Percentiles rank a stretch among this genome's conserved stretches.
phyloP scores from a whole-genome alignment of 257 asterid genomes.

The Scutellaria minor region DNA sequence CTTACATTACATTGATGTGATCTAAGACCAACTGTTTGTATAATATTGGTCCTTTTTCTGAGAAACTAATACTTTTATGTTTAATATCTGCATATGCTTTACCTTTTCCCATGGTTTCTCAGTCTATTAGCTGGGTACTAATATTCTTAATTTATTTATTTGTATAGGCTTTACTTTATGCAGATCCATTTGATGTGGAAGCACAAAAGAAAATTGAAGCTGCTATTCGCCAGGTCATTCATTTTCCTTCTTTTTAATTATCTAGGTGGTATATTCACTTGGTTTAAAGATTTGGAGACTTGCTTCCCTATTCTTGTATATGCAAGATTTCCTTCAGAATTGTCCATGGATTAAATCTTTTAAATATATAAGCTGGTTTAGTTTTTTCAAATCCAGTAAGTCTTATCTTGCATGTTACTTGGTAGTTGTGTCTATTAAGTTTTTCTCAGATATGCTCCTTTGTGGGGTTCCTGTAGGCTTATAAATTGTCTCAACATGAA shows the following conservation, averaged over 20 bases:
- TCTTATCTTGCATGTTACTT: constrained; percentile 12
- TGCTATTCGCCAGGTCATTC: constrained; percentile 82
- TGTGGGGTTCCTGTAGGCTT: background rate
- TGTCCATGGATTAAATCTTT: constrained; percentile 18
- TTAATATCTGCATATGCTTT: background rate
- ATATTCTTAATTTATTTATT: constrained; percentile 14
- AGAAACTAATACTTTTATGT: constrained; percentile 2
- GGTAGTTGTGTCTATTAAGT: constrained; percentile 13
- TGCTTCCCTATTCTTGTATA: constrained; percentile 14
- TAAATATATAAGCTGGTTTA: background rate
- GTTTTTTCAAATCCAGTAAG: constrained; percentile 5
- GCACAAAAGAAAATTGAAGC: constrained; percentile 97
- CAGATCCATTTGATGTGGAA: constrained; percentile 99
- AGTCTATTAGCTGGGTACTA: constrained; percentile 9
- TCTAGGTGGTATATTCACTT: constrained; percentile 26
- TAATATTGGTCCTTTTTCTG: constrained; percentile 4
- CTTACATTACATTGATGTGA: constrained; percentile 9
- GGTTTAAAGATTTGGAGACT: background rate
- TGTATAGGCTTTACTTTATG: constrained; percentile 77
- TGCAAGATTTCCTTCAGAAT: constrained; percentile 19
- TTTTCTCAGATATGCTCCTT: background rate
- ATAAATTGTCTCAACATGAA: background rate
- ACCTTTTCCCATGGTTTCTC: background rate
- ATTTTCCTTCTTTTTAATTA: constrained; percentile 26
- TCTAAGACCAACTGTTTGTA: constrained; percentile 13